phyloP scores from a whole-genome alignment of 177 flowering plant species.

The Vitis hybrid region DNA sequence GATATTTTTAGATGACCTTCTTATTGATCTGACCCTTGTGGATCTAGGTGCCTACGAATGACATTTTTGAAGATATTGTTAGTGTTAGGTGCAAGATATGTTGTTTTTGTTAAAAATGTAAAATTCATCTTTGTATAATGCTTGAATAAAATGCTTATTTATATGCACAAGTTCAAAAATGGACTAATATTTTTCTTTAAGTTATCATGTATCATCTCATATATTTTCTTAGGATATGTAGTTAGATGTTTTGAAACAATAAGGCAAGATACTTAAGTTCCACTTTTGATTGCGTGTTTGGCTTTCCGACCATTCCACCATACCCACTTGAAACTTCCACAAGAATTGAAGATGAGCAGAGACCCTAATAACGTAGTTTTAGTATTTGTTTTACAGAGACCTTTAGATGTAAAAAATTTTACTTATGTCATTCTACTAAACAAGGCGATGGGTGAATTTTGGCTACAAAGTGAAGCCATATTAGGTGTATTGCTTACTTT shows the following conservation, averaged over 20 bases:
- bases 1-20: conserved; percentile 63
- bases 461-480: conserved; percentile 36
- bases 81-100: not conserved
- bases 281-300: conserved; percentile 47
- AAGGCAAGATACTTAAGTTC: conserved; percentile 85
- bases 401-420: not conserved
- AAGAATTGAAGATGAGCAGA: conserved; percentile 40
- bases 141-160: conserved; percentile 35
- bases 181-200: conserved; percentile 67
- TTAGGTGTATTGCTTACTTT: conserved; percentile 52
- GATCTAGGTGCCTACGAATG: conserved; percentile 69
- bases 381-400: conserved; percentile 5
- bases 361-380: conserved; percentile 42
- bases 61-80: conserved; percentile 4
- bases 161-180: conserved; percentile 65
- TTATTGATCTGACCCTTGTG: conserved; percentile 53
- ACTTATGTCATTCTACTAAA: conserved; percentile 76
- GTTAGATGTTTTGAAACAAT: conserved; percentile 77
- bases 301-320: conserved; percentile 73
- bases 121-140: not conserved
- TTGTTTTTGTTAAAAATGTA: too few species aligned
- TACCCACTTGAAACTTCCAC: conserved; percentile 68
- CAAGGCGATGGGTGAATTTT: conserved; percentile 48
- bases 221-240: conserved; percentile 77
- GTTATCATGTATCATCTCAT: conserved; percentile 77